Evolutionary conservation across 148 eudicot genomes (phyloP).

Genomic region (Rheum nobile): DNA sequence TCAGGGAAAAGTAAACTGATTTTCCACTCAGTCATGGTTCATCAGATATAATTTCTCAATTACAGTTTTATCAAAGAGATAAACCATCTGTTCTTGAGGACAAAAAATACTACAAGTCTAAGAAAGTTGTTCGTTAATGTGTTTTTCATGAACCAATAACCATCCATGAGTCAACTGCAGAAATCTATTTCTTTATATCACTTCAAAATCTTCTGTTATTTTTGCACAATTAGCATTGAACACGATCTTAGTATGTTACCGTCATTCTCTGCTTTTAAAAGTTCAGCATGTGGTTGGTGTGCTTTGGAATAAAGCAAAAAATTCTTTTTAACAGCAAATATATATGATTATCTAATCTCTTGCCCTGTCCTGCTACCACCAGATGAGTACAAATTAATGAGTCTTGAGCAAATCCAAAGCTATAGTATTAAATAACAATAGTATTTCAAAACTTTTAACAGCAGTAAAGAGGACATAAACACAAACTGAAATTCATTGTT

Average conservation of each 20-base stretch:
- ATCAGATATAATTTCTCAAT: neutral
- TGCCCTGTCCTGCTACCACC: neutral
- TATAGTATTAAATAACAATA: too few relatives aligned
- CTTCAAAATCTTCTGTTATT: slow-evolving; percentile 4
- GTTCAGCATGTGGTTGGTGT: neutral
- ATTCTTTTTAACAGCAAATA: neutral
- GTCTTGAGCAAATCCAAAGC: too few relatives aligned
- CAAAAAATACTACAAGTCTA: neutral
- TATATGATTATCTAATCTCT: neutral
- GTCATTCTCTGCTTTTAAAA: too few relatives aligned
- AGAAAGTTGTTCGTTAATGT: neutral
- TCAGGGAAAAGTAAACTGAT: neutral
- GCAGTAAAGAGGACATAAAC: too few relatives aligned
- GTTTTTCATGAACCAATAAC: neutral
- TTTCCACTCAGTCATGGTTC: too few relatives aligned
- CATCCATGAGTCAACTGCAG: neutral
- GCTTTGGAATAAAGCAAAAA: neutral
- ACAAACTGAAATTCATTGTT: too few relatives aligned
- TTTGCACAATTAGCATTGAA: too few relatives aligned
- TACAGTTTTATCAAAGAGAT: neutral
- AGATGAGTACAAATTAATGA: too few relatives aligned
- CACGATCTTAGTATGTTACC: too few relatives aligned
- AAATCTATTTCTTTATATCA: neutral
- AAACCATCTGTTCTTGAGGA: neutral
- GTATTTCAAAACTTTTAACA: too few relatives aligned